Conservation (phyloP, 176 grass and related monocot species). For the Themeda triandra region DNA sequence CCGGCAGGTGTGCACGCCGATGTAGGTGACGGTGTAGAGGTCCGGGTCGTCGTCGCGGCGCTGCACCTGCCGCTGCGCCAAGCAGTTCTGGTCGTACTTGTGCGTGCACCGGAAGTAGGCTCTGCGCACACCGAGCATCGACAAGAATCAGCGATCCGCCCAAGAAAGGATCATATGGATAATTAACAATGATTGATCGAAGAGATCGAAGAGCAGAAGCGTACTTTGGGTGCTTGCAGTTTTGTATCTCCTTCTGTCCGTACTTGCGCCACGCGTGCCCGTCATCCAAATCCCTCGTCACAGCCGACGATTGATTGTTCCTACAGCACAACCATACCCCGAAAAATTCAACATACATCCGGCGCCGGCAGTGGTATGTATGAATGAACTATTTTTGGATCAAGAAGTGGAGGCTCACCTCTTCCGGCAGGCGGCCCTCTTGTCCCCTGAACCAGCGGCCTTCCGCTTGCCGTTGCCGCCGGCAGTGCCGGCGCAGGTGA, state of each 20-base stretch:
- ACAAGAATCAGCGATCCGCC: not conserved
- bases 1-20: slow-evolving; percentile 72
- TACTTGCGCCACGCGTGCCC: slow-evolving; percentile 84
- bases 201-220: not conserved
- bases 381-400: not conserved
- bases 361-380: no score
- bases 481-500: slow-evolving; percentile 34
- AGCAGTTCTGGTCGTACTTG: slow-evolving; percentile 72
- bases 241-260: slow-evolving; percentile 83
- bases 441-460: not conserved
- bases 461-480: slow-evolving; percentile 47
- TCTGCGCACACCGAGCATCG: slow-evolving; percentile 19
- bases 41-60: slow-evolving; percentile 46
- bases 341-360: no score
- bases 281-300: slow-evolving; percentile 42
- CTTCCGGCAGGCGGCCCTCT: slow-evolving; percentile 26
- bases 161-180: not conserved
- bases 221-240: slow-evolving; percentile 67
- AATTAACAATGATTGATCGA: not conserved
- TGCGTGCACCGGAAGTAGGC: slow-evolving; percentile 90
- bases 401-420: slow-evolving; percentile 35
- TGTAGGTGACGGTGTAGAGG: slow-evolving; percentile 50
- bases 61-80: slow-evolving; percentile 65
- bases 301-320: not conserved
- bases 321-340: slow-evolving; percentile 38